Percentiles rank a stretch among this genome's conserved stretches.
Conservation (phyloP, 1,284 basidiomycete genomes). For the Trametes pubescens region DNA sequence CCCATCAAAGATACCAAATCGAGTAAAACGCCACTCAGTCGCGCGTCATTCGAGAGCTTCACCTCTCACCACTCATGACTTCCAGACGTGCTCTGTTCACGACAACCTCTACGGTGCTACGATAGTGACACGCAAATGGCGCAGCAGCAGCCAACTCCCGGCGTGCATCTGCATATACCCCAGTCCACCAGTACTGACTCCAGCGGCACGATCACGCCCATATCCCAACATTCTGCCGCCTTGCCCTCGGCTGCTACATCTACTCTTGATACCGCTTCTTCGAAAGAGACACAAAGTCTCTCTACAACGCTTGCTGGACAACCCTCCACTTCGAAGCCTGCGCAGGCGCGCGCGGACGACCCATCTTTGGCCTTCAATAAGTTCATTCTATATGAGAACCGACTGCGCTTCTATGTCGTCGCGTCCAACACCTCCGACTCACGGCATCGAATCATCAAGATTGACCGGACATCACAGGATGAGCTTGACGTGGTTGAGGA, state of each 20-base stretch:
- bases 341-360: constrained; percentile 27
- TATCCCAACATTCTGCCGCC: constrained; percentile 33
- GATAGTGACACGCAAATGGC: constrained; percentile 10
- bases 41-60: not conserved
- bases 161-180: constrained; percentile 20
- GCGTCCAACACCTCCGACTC: constrained; percentile 87
- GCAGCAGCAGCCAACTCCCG: not conserved
- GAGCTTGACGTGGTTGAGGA: constrained; percentile 86
- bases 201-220: constrained; percentile 37
- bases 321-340: constrained; percentile 18
- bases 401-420: constrained; percentile 87
- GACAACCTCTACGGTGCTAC: not conserved
- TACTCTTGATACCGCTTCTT: constrained; percentile 27
- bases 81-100: not conserved
- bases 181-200: constrained; percentile 28
- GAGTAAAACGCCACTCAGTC: not conserved
- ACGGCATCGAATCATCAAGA: constrained; percentile 89
- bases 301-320: constrained; percentile 23
- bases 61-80: constrained; percentile 4
- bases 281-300: constrained; percentile 31
- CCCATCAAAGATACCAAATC: constrained; percentile 22
- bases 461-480: constrained; percentile 84
- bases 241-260: constrained; percentile 20
- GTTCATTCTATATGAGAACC: constrained; percentile 92
- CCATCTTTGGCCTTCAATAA: constrained; percentile 72